These are phyloP conservation scores for Pseudonitzschia delicatissima DNA, from an alignment of 108 stramenopile species.

Conservation along the genomic window DNA sequence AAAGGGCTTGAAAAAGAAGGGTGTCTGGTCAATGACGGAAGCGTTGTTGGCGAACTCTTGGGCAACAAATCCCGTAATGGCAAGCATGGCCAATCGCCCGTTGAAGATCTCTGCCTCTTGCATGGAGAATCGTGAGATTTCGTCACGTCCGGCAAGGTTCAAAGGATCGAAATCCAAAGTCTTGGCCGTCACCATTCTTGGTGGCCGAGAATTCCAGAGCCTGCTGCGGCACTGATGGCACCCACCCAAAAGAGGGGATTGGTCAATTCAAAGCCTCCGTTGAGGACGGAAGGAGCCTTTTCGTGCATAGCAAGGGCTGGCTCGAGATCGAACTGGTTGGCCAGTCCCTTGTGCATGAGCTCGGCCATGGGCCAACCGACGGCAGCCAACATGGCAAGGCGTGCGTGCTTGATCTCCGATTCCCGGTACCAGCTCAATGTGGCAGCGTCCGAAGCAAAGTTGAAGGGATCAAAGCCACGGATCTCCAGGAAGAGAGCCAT, in stretches of 20 bases:
- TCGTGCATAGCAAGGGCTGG: conserved; percentile 33
- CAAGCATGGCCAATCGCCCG: conserved; percentile 80
- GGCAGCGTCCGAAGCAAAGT: conserved; percentile 7
- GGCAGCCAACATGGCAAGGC: conserved; percentile 53
- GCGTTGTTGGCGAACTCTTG: conserved; percentile 51
- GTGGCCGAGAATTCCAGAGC: conserved; percentile 12
- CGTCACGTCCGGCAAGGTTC: conserved; percentile 45
- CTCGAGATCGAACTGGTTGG: conserved; percentile 20
- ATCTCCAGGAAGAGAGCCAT: conserved; percentile 77
- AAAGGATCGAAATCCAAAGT: conserved; percentile 64
- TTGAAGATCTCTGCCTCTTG: conserved; percentile 65
- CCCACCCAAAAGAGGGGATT: conserved; percentile 65
- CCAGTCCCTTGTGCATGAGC: conserved; percentile 45
- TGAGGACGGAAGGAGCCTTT: conserved; percentile 65
- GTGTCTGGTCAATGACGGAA: conserved; percentile 58
- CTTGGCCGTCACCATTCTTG: conserved; percentile 71
- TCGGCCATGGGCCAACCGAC: conserved; percentile 76
- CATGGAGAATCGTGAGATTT: conserved; percentile 23
- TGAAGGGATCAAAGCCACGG: conserved; percentile 92
- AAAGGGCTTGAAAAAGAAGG: conserved; percentile 61
- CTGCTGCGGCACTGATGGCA: conserved; percentile 34
- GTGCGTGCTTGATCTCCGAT: conserved; percentile 27
- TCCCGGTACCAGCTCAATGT: conserved; percentile 20
- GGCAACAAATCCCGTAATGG: conserved; percentile 63
- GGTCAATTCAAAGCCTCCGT: conserved; percentile 55